Base-by-base conservation (phyloP, 2,329 filamentous ascomycete genomes). In the Bipolaris victoriae region DNA sequence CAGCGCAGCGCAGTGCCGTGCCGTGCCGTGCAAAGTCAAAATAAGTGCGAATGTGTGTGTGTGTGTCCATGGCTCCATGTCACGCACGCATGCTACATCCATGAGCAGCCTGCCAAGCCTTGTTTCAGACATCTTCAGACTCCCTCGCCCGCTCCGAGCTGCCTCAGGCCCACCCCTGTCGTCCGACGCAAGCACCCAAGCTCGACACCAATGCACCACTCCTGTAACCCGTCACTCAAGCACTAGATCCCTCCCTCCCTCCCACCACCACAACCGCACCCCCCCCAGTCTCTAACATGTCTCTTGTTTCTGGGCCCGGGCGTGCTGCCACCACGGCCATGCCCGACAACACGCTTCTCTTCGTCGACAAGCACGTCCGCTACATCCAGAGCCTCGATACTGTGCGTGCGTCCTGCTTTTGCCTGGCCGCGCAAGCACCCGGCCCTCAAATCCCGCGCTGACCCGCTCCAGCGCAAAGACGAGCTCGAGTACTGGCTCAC, bases 401-500 rank as follows among this genome's bases (percentile, higher is more conserved):
- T 65, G 88, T 90, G 82, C 78, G 85, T 83, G 53, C 29, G 37
- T 33, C 16, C 50, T 53, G 53, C 54, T 41, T 47, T 61, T 63
- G 52, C 61, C 51, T 55, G 55, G 52, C 62, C 57, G 58, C 58
- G 57, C 64, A 66, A 53, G 53, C 61, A 46, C 48, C 59, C 55
- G 57, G 47, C 57, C 47, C 37, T 54, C 60, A 35, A 58, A 52
- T 64, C 57, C 62, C 60, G 68, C 72, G 71, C 78, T 80, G 72
- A 82, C 70, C 60, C 61, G 71, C 67, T 70, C 68, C 79, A 90
- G 87, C 89, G 90, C 74, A 92, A 90, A 80, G 92, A 98, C 82
- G 91, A 97, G 78, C 88, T 97, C 68, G 92, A 97, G 77, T 99
- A 98, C 81, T 97, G 94, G 90, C 83, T 98, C 74, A 99, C 95